Base-by-base conservation (phyloP, 2,329 filamentous ascomycete genomes). In the Calonectria honghensis region DNA sequence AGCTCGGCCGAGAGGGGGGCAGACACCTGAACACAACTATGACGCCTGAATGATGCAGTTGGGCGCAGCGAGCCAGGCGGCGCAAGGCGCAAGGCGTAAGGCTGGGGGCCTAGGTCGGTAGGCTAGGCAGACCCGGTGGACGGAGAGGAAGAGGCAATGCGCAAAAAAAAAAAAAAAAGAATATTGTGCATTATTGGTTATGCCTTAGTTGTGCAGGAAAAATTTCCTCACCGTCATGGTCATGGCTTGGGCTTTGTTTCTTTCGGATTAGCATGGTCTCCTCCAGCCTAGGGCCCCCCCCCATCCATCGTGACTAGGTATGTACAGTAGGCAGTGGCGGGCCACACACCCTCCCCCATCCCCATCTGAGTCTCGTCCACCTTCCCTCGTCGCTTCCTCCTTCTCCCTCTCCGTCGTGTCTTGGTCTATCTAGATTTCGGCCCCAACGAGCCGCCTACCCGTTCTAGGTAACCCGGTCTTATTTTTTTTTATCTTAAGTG, bases 1-100 rank as follows among this genome's bases (percentile, higher is more conserved):
- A 61, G 35, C 57, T 61, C 57, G 57, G 57, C 57, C 57, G 32
- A 61, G 57, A 61, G n/a, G 35, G n/a, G 27, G 24, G 24, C 24
- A 24, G 24, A 11, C 20, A 6, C 45, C 11, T 48, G 41, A 18
- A 18, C 16, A 48, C n/a, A 39, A 35, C 32, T 27, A 18, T 27
- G 57, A 61, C 35, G n/a, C 29, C 18, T 35, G 11, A 20, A 2
- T 24, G n/a, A 18, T 18, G 39, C 39, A 20, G 45, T 48, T 48
- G 45, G 45, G 45, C 45, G 45, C 45, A 48, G 45, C 45, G 10
- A 48, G 3, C 45, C 10, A 20, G 16, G 39, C 41, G 18, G 18
- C 18, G 20, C 41, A 48, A n/a, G 41, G 41, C 41, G 39, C 20
- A 48, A 48, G 18, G 18, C 41, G 41, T 39, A 39, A 39, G 41